phyloP scores from a whole-genome alignment of 441 rosid species.

The Populus hybrid region DNA sequence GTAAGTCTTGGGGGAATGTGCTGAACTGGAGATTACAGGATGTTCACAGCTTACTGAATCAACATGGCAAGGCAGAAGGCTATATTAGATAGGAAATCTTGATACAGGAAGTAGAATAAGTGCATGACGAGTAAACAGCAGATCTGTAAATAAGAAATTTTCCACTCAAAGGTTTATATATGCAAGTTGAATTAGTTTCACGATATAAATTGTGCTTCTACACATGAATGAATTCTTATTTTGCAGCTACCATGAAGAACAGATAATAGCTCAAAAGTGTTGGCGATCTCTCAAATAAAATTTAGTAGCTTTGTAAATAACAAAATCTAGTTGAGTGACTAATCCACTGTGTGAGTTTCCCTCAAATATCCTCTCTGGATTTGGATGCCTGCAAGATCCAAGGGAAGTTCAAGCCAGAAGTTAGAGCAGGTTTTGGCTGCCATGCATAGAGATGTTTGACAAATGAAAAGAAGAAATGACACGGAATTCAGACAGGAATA shows the following conservation, averaged over 20 bases:
- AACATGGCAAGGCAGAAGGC: not conserved
- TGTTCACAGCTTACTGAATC: not conserved
- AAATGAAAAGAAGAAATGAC: not conserved
- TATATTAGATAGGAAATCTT: too few species aligned
- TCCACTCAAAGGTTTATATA: not conserved
- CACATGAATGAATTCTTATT: not conserved
- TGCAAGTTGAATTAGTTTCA: not conserved
- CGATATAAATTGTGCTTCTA: not conserved
- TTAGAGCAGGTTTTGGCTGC: not conserved
- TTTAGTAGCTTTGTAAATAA: not conserved
- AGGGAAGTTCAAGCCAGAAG: not conserved
- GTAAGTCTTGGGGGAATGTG: not conserved
- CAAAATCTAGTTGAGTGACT: not conserved
- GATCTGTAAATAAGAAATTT: not conserved
- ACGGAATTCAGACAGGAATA: not conserved
- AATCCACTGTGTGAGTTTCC: not conserved
- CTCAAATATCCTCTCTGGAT: constrained; percentile 1
- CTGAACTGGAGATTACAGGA: not conserved
- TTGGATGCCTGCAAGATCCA: constrained; percentile 2
- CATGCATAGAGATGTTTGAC: not conserved
- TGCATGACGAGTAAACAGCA: not conserved
- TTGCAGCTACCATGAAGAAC: not conserved
- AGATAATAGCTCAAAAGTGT: not conserved
- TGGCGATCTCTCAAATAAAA: not conserved
- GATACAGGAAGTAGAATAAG: not conserved